Conservation (phyloP, 768 basidiomycete genomes). For the Boletus eberwhitei region DNA sequence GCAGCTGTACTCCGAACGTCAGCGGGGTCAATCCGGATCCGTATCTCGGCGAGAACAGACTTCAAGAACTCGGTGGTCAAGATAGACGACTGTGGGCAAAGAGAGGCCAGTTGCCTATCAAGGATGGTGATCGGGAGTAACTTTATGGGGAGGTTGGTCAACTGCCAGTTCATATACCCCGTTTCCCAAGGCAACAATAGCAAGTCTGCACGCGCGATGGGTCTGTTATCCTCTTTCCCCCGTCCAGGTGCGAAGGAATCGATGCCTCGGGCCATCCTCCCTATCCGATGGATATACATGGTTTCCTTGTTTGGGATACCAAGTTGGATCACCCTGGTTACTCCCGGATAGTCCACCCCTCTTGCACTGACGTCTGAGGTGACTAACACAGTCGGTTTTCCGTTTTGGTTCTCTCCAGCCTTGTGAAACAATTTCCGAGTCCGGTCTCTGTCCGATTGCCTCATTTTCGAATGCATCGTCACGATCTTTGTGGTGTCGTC, state of each 20-base stretch:
- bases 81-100: constrained; percentile 9
- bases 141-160: constrained; percentile 69
- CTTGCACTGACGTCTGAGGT: constrained; percentile 88
- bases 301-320: constrained; percentile 70
- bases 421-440: constrained; percentile 26
- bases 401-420: constrained; percentile 19
- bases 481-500: constrained; percentile 55
- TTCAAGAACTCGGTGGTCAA: constrained; percentile 26
- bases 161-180: constrained; percentile 58
- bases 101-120: constrained; percentile 9
- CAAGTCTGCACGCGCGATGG: constrained; percentile 60
- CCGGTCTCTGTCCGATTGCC: constrained; percentile 15
- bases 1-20: constrained; percentile 60
- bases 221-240: not conserved
- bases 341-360: constrained; percentile 85
- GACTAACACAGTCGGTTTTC: constrained; percentile 59
- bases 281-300: constrained; percentile 83
- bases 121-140: constrained; percentile 37
- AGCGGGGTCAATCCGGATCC: constrained; percentile 41
- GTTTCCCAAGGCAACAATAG: constrained; percentile 79
- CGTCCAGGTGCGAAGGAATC: constrained; percentile 38
- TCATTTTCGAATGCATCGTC: constrained; percentile 80
- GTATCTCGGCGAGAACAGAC: constrained; percentile 29
- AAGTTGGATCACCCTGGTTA: constrained; percentile 88
- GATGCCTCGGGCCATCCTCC: constrained; percentile 75